Evolutionary conservation across 2,329 filamentous ascomycete species (phyloP).

Genomic region (Ascochyta clinopodiicola): DNA sequence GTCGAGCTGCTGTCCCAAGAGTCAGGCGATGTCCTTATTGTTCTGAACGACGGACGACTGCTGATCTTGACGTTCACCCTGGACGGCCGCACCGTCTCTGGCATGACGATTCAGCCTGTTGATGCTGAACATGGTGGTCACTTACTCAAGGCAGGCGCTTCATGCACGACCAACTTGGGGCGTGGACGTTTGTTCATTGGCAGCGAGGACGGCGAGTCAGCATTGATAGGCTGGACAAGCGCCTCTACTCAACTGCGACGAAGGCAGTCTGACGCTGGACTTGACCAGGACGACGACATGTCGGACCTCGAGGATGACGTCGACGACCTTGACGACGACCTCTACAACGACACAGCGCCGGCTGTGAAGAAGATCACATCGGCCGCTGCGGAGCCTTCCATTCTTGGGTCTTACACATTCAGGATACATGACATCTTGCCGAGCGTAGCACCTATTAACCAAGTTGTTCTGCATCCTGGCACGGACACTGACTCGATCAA

Average conservation of each 20-base stretch:
- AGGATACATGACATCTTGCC: conserved; percentile 76
- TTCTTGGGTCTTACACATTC: conserved; percentile 73
- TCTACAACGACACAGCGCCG: conserved; percentile 66
- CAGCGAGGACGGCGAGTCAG: conserved; percentile 81
- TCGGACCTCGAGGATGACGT: conserved; percentile 62
- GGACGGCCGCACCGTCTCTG: conserved; percentile 90
- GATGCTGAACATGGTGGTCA: conserved; percentile 67
- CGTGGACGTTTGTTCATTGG: conserved; percentile 80
- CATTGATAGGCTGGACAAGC: conserved; percentile 77
- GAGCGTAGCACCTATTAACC: conserved; percentile 80
- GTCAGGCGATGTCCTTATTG: conserved; percentile 82
- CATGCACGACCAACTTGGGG: conserved; percentile 73
- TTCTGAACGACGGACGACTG: conserved; percentile 76
- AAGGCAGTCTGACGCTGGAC: conserved; percentile 68
- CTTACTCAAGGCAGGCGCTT: conserved; percentile 67
- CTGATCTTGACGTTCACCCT: conserved; percentile 81
- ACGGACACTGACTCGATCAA: conserved; percentile 30
- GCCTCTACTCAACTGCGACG: conserved; percentile 65
- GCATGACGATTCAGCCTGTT: conserved; percentile 75
- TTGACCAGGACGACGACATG: conserved; percentile 56
- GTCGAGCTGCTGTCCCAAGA: conserved; percentile 79
- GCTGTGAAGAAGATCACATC: conserved; percentile 50
- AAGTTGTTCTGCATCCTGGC: conserved; percentile 69
- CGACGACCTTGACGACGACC: conserved; percentile 64
- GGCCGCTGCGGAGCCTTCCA: conserved; percentile 50